Evolutionary conservation across 73 alveolate genomes (phyloP), one percentile per base, ranked within the genome.

Genomic region (Halteria grandinella): DNA sequence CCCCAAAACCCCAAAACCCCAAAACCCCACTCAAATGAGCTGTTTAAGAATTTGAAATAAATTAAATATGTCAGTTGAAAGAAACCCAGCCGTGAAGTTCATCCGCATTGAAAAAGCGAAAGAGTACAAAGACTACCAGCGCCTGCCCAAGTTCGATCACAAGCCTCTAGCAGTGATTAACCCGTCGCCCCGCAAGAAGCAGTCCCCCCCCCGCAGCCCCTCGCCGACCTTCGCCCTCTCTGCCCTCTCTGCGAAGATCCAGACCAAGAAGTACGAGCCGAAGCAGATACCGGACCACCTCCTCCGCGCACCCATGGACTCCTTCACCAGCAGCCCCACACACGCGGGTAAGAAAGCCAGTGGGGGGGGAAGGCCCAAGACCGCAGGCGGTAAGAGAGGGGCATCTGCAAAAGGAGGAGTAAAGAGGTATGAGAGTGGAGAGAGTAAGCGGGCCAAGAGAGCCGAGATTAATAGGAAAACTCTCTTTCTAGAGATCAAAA

Each of bases 101-200:
- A n/a, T 36, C 47, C 5, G 47, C 5, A 11, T 36, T 36, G 71
- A 77, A 17, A 80, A 80, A 36, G 91, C 85, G 2, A 76, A 51
- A 17, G 85, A 70, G 43, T 80, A 20, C 40, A 74, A 80, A 32
- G 10, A 64, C 10, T 37, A 14, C 31, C 51, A 64, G 36, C 71
- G 70, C 20, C 40, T 70, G 21, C 91, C 91, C 4, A 69, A 70
- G 55, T 80, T 69, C 63, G 25, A 76, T 37, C 91, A 80, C 41
- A 73, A 55, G 23, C 72, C 73, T 18, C 71, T 80, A 80, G 85
- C 91, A 20, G 91, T 80, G 29, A 80, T 80, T 27, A 55, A 80
- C 25, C 91, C 91, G 10, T 36, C 80, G 5, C 85, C 69, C 24
- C 51, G 72, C 12, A 69, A 69, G 60, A 55, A 24, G 34, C n/a